These are phyloP conservation scores for Cutaneotrichosporon sp. DNA, from an alignment of 1,284 basidiomycete species.

Conservation along the genomic window DNA sequence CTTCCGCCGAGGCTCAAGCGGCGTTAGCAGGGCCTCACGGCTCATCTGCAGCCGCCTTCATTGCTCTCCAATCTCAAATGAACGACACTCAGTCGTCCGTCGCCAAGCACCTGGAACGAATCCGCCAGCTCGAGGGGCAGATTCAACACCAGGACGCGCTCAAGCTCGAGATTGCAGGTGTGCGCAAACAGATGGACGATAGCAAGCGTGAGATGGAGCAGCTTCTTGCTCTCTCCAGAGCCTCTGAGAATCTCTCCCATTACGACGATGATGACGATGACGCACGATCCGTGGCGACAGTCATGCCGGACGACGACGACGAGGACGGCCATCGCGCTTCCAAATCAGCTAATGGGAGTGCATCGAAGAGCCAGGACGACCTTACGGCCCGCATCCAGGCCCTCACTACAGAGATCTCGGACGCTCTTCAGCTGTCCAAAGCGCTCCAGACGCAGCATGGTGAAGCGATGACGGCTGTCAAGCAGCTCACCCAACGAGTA, in stretches of 20 bases:
- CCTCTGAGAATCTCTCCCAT: slow-evolving; percentile 30
- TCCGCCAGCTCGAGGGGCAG: slow-evolving; percentile 75
- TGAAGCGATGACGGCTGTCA: slow-evolving; percentile 75
- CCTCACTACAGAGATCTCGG: slow-evolving; percentile 72
- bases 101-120: slow-evolving; percentile 77
- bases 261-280: slow-evolving; percentile 57
- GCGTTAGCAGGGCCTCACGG: slow-evolving; percentile 49
- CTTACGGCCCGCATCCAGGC: slow-evolving; percentile 68
- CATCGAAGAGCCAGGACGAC: slow-evolving; percentile 55
- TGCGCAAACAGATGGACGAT: slow-evolving; percentile 70
- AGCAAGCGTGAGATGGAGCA: slow-evolving; percentile 52
- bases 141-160: slow-evolving; percentile 79
- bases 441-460: slow-evolving; percentile 75
- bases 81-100: slow-evolving; percentile 80
- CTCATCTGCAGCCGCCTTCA: slow-evolving; percentile 52
- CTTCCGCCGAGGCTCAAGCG: slow-evolving; percentile 47
- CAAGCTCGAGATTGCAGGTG: slow-evolving; percentile 71
- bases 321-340: slow-evolving; percentile 10
- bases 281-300: slow-evolving; percentile 45
- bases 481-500: slow-evolving; percentile 64
- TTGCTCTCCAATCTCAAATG: slow-evolving; percentile 78
- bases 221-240: slow-evolving; percentile 31
- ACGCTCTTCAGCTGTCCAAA: slow-evolving; percentile 71
- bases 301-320: slow-evolving; percentile 47
- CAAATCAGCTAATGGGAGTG: slow-evolving; percentile 31